Percentiles rank a stretch among this genome's conserved stretches.
Evolutionary conservation across 2,329 filamentous ascomycete species (phyloP).

Genomic region (Botryotinia narcissicola): DNA sequence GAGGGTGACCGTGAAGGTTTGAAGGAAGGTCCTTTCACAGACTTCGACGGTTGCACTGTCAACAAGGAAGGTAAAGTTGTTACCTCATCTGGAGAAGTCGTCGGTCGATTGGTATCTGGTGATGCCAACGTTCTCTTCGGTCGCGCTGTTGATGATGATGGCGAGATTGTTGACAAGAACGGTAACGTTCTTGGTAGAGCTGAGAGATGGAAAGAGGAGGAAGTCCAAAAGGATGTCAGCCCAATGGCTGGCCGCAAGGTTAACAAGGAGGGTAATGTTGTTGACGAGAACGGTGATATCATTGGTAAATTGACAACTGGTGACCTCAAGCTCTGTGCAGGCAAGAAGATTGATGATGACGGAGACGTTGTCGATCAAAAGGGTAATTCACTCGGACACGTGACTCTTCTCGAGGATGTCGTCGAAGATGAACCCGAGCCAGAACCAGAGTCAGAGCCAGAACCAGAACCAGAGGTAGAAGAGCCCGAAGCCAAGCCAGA

Average conservation of each 20-base stretch:
- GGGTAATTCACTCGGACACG: constrained; percentile 65
- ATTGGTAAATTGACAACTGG: constrained; percentile 68
- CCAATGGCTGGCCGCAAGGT: constrained; percentile 54
- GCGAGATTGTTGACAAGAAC: constrained; percentile 77
- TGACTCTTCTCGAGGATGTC: constrained; percentile 63
- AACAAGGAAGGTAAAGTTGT: constrained; percentile 68
- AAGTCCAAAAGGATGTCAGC: constrained; percentile 51
- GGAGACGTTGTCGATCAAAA: constrained; percentile 70
- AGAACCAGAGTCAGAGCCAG: constrained; percentile 43
- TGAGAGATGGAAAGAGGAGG: constrained; percentile 56
- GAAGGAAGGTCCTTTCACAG: constrained; percentile 67
- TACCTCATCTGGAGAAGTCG: constrained; percentile 64
- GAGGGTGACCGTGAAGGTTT: constrained; percentile 61
- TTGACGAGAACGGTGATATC: constrained; percentile 57
- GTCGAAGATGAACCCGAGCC: constrained; percentile 40
- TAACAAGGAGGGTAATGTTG: constrained; percentile 58
- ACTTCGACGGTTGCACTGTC: constrained; percentile 62
- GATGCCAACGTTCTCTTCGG: constrained; percentile 71
- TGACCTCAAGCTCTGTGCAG: constrained; percentile 61
- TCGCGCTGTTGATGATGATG: constrained; percentile 74
- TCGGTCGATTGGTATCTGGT: constrained; percentile 69
- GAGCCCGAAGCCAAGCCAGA: constrained; percentile 42
- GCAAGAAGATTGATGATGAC: constrained; percentile 68
- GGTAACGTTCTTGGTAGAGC: constrained; percentile 57
- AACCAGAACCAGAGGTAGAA: constrained; percentile 39